These are phyloP conservation scores for Huntiella decipiens DNA, from an alignment of 2,329 filamentous ascomycete species.

Conservation along the genomic window DNA sequence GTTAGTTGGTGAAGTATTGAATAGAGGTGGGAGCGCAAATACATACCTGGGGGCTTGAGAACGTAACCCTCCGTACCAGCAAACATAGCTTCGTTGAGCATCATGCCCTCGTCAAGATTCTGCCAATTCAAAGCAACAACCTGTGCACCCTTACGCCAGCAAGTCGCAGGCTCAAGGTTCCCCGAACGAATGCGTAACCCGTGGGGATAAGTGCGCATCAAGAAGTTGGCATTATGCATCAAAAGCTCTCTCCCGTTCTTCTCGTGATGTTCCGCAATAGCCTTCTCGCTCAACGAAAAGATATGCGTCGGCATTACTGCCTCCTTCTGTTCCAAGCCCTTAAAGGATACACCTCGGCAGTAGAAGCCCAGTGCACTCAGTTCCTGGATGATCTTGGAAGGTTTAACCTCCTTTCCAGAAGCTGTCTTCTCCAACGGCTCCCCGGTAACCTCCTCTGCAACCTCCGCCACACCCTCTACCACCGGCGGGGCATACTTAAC, in stretches of 20 bases:
- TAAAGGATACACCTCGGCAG: constrained; percentile 67
- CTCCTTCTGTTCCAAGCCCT: constrained; percentile 54
- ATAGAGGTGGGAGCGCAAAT: neutral
- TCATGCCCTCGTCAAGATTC: constrained; percentile 76
- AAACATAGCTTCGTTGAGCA: constrained; percentile 92
- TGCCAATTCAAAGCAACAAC: constrained; percentile 93
- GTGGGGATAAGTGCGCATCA: constrained; percentile 81
- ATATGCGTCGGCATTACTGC: constrained; percentile 46
- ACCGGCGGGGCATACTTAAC: constrained; percentile 46
- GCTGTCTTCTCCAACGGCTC: constrained; percentile 25
- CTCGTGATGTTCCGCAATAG: constrained; percentile 41
- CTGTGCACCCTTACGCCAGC: constrained; percentile 79
- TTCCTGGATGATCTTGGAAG: constrained; percentile 48
- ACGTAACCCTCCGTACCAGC: constrained; percentile 67
- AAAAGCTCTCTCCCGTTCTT: constrained; percentile 40
- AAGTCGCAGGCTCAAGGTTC: constrained; percentile 67
- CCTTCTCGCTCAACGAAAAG: constrained; percentile 46
- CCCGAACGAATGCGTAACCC: constrained; percentile 66
- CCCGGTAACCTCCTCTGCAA: constrained; percentile 18
- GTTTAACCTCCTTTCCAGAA: constrained; percentile 25
- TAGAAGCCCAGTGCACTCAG: constrained; percentile 66
- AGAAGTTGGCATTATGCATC: constrained; percentile 58
- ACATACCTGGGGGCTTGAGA: constrained; percentile 53
- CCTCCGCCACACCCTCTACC: constrained; percentile 15
- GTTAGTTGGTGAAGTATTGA: neutral